Evolutionary conservation across 2,329 filamentous ascomycete species (phyloP), one percentile per base, ranked within the genome.

Genomic region (Sporothrix inflata): DNA sequence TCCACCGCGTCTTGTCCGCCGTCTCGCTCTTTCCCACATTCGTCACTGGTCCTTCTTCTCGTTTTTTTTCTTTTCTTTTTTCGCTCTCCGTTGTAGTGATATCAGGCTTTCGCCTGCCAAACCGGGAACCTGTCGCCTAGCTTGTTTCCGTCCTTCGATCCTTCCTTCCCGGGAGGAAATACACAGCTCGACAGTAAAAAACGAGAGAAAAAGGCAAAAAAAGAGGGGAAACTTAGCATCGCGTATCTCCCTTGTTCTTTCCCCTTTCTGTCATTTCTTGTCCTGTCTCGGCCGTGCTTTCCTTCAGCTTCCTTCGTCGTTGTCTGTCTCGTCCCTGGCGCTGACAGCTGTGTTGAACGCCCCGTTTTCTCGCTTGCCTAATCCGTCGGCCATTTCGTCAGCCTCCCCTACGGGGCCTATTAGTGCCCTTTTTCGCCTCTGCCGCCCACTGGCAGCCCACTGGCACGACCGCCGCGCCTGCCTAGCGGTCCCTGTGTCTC

Each of bases 351-450:
- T 51, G 34, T 21, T 49, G 42, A 51, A 38, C 27, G 27, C 45
- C 45, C 65, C 42, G 45, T 69, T 57, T 55, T 14, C 27, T 55
- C 30, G 51, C 51, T 70, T 60, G 68, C 68, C 68, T 61, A 70
- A 61, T 47, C 68, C 68, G 68, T 70, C 68, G 21, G 51, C 68
- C 40, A 42, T 57, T 69, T 55, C 47, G 66, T 69, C 49, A 69
- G 66, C 49, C 65, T 40, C 38, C 14, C 11, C n/a, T n/a, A 34
- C 63, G 24, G 21, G 42, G 16, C 27, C 21, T 24, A 34, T 51
- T 68, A 63, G 57, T 40, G 38, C n/a, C 7, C 30, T 60, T 63
- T 42, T 63, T 42, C 12, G 57, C 55, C 27, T 38, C 27, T 38
- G 30, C 30, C 6, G 30, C 30, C 30, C 30, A 34, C 30, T 3